These are phyloP conservation scores for Pythium myriotylum DNA, from an alignment of 352 stramenopile species.

Conservation along the genomic window DNA sequence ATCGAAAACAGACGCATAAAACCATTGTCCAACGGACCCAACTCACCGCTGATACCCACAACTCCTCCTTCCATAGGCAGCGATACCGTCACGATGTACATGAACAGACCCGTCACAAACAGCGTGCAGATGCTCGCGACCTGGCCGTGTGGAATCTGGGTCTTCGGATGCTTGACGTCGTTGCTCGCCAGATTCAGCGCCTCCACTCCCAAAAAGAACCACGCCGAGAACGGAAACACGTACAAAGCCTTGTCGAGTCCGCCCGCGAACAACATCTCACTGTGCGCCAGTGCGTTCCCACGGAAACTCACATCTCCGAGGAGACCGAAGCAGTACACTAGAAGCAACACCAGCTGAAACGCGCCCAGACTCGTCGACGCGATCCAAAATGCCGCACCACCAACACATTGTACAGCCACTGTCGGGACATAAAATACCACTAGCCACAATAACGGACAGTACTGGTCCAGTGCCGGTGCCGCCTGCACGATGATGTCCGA, in stretches of 20 bases:
- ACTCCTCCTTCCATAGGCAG: conserved; percentile 1
- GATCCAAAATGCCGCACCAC: conserved; percentile 17
- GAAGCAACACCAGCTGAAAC: not conserved
- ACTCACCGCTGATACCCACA: not conserved
- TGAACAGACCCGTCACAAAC: conserved; percentile 22
- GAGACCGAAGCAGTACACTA: conserved; percentile 23
- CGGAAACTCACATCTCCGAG: conserved; percentile 10
- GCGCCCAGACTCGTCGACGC: not conserved
- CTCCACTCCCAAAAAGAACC: conserved; percentile 25
- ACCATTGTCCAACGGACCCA: conserved; percentile 10
- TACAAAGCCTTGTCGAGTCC: conserved; percentile 9
- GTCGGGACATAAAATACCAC: conserved; percentile 19
- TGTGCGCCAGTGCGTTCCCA: not conserved
- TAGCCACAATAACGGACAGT: conserved; percentile 18
- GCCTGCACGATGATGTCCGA: conserved; percentile 5
- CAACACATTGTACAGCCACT: conserved; percentile 8
- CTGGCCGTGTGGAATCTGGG: conserved; percentile 13
- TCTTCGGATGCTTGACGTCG: conserved; percentile 14
- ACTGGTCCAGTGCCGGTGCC: conserved; percentile 4
- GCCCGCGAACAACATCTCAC: not conserved
- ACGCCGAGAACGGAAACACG: conserved; percentile 20
- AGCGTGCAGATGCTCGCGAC: conserved; percentile 8
- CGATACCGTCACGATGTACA: conserved; percentile 8
- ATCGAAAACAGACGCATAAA: conserved; percentile 18
- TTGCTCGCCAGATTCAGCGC: conserved; percentile 16